phyloP scores from a whole-genome alignment of 345 rosid species.

The Clausena lansium region DNA sequence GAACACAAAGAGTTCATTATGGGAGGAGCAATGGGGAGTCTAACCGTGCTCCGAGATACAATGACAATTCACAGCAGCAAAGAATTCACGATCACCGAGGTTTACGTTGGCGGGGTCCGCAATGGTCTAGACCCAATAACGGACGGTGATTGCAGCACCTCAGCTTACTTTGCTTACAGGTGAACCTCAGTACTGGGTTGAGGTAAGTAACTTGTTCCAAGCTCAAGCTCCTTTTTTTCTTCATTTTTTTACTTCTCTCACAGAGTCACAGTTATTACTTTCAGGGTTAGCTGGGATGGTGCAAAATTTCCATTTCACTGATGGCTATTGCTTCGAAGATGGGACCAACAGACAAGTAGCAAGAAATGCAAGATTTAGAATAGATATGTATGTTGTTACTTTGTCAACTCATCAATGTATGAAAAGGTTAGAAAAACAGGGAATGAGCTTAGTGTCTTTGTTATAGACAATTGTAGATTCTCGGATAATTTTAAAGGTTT shows the following conservation, averaged over 20 bases:
- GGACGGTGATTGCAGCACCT: conserved; percentile 7
- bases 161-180: background rate
- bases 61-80: background rate
- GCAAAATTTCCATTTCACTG: background rate
- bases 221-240: background rate
- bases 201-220: background rate
- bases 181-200: background rate
- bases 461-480: background rate
- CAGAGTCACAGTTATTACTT: background rate
- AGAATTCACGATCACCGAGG: conserved; percentile 10
- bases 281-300: background rate
- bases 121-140: conserved; percentile 6
- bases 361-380: background rate
- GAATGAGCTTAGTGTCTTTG: background rate
- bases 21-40: conserved; percentile 10
- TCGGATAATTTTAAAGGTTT: background rate
- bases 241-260: background rate
- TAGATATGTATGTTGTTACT: background rate
- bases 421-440: background rate
- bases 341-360: background rate
- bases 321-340: background rate
- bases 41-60: background rate
- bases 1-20: background rate
- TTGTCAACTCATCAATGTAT: background rate
- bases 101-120: conserved; percentile 26